These are phyloP conservation scores for Claviceps arundinis DNA, from an alignment of 2,329 filamentous ascomycete genomes.

Conservation along the genomic window DNA sequence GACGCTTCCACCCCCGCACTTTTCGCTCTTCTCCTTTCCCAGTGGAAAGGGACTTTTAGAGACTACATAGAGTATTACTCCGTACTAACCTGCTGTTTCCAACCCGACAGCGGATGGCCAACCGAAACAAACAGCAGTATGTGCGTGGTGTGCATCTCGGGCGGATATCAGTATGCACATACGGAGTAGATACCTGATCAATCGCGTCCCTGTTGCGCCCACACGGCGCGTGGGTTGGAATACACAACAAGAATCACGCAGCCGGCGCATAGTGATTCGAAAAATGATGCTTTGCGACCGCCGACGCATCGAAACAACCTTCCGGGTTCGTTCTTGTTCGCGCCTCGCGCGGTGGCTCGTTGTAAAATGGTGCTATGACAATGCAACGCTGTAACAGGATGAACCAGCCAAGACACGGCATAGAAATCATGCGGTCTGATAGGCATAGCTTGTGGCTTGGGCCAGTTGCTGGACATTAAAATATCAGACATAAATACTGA, in stretches of 20 bases:
- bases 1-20: background rate
- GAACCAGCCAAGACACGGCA: background rate
- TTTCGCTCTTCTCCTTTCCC: background rate
- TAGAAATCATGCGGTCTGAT: background rate
- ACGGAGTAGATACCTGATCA: background rate
- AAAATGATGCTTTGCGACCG: background rate
- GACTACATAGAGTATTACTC: background rate
- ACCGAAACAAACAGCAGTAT: background rate
- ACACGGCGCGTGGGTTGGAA: background rate
- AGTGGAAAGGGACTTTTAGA: background rate
- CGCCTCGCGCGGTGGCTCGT: background rate
- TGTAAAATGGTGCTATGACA: background rate
- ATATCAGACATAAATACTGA: no score
- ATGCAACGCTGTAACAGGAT: background rate
- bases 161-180: no score
- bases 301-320: background rate
- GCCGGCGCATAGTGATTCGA: conserved; percentile 1
- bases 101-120: background rate
- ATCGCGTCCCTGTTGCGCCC: background rate
- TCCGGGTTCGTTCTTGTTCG: background rate
- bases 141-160: background rate
- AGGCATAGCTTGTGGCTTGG: background rate
- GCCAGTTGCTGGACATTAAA: no score
- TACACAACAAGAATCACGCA: background rate
- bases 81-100: background rate